Evolutionary conservation across 2,329 filamentous ascomycete species (phyloP).

Genomic region (Tolypocladium ovalisporum): DNA sequence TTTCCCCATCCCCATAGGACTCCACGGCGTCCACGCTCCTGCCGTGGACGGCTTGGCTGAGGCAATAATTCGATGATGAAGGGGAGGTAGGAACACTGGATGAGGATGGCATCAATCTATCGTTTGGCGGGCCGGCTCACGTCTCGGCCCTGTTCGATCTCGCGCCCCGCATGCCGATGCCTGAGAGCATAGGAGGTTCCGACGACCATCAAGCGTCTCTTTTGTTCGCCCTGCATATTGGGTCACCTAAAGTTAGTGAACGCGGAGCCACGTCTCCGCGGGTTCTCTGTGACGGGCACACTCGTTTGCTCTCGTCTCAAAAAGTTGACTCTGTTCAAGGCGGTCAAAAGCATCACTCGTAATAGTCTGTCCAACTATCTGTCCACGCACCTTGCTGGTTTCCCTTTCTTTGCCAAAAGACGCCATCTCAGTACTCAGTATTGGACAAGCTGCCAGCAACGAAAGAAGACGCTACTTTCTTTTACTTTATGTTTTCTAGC

Average conservation of each 20-base stretch:
- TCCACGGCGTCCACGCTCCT: slow-evolving; percentile 47
- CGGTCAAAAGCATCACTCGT: background rate
- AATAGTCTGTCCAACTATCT: background rate
- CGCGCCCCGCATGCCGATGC: background rate
- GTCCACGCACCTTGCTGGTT: background rate
- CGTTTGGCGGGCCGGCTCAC: background rate
- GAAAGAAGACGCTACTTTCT: background rate
- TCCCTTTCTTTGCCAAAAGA: background rate
- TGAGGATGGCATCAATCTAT: too few species aligned
- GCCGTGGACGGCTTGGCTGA: background rate
- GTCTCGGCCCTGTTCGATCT: background rate
- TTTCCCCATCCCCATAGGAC: slow-evolving; percentile 50
- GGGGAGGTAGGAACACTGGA: too few species aligned
- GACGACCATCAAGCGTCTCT: background rate
- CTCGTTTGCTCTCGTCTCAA: background rate
- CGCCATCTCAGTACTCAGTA: background rate
- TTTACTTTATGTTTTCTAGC: background rate
- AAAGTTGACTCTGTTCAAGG: background rate
- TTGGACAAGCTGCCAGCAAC: background rate
- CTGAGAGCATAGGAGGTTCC: background rate
- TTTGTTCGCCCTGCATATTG: background rate
- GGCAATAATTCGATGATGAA: too few species aligned
- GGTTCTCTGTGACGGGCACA: background rate
- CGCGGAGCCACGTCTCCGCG: background rate
- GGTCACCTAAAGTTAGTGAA: background rate